A percentile compares a stretch with the other conserved stretches of the same genome.
phyloP scores from a whole-genome alignment of 164 flowering plant species.

The Chimonanthus praecox region DNA sequence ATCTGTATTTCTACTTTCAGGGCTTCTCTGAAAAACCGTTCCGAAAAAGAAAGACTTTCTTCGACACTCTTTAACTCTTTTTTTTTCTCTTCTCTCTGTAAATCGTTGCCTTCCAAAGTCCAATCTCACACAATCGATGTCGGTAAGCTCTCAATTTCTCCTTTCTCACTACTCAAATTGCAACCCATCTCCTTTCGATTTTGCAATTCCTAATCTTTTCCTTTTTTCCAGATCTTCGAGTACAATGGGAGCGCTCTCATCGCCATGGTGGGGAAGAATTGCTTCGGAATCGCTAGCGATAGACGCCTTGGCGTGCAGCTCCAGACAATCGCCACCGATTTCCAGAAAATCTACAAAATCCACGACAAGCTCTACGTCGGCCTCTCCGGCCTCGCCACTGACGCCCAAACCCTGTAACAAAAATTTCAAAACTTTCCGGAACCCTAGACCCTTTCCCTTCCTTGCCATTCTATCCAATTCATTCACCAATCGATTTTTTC shows the following conservation, averaged over 20 bases:
- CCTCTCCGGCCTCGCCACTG: slow-evolving; percentile 87
- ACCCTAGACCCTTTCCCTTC: background rate
- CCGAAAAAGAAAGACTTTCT: too few species aligned
- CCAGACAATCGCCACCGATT: slow-evolving; percentile 92
- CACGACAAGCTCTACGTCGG: slow-evolving; percentile 78
- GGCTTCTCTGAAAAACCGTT: too few species aligned
- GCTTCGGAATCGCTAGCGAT: slow-evolving; percentile 94
- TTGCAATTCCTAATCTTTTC: background rate
- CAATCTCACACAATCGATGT: too few species aligned
- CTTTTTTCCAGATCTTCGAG: slow-evolving; percentile 66
- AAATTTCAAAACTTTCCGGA: too few species aligned
- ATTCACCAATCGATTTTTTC: background rate
- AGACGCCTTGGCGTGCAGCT: slow-evolving; percentile 92
- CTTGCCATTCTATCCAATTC: background rate
- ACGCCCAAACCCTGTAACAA: slow-evolving; percentile 78
- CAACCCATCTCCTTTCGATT: too few species aligned
- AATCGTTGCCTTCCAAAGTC: too few species aligned
- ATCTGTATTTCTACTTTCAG: too few species aligned
- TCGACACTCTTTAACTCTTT: too few species aligned
- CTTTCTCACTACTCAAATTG: too few species aligned
- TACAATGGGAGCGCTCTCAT: slow-evolving; percentile 93
- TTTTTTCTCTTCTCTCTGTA: too few species aligned
- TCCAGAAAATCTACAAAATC: slow-evolving; percentile 62
- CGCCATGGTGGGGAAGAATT: slow-evolving; percentile 98
- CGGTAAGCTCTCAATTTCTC: too few species aligned